phyloP scores from a whole-genome alignment of 257 asterid species.

The Craterostigma plantagineum region DNA sequence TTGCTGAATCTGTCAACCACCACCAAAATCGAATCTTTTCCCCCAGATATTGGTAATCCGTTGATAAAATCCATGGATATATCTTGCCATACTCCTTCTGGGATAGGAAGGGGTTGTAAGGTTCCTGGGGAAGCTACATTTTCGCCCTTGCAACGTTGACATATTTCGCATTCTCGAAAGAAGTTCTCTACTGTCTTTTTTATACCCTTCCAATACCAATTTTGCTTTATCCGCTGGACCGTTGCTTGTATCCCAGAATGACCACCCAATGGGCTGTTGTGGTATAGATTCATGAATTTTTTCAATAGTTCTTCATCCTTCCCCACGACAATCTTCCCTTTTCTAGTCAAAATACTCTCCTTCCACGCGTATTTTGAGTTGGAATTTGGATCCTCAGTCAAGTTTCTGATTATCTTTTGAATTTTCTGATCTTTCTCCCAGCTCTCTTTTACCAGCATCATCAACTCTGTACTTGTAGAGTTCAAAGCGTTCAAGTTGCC shows the following conservation, averaged over 20 bases:
- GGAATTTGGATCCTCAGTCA: no score
- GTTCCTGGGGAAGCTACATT: neutral
- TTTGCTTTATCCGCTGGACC: neutral
- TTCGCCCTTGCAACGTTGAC: neutral
- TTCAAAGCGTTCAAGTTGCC: no score
- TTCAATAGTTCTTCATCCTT: no score
- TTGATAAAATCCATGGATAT: constrained; percentile 1
- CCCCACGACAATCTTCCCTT: no score
- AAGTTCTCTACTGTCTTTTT: neutral
- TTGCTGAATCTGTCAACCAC: neutral
- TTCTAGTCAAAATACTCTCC: no score
- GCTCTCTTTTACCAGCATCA: no score
- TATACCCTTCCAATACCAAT: neutral
- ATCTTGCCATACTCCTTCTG: neutral
- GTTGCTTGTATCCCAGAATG: neutral
- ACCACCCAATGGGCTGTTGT: no score
- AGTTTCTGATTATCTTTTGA: no score
- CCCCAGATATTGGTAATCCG: neutral
- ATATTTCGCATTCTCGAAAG: neutral
- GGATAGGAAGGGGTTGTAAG: neutral
- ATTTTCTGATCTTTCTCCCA: no score
- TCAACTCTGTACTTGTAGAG: no score
- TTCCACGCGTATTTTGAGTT: no score
- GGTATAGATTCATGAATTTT: no score
- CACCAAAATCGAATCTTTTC: neutral